Evolutionary conservation across 805 yeast genomes (phyloP), one percentile per base, ranked within the genome.

Genomic region (Saccharomycopsis vini): DNA sequence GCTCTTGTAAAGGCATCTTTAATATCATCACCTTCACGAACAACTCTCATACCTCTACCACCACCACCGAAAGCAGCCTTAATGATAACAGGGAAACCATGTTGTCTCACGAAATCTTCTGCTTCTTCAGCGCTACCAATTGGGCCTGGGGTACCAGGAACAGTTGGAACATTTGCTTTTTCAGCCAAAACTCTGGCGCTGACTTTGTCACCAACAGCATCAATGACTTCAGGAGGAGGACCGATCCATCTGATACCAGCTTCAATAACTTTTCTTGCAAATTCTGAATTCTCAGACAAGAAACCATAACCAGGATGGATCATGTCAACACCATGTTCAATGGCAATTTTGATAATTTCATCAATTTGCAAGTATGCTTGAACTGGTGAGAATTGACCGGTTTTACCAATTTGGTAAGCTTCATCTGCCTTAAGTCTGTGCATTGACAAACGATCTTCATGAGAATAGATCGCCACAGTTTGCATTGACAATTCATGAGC

Each of bases 11-110:
- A 90, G 30, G 97, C 97, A 62, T 90, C 97, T 37, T 62, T 81
- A 47, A 90, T 77, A 62, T 81, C 86, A 56, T 92, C 98, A 56
- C 96, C 97, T 65, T 90, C 96, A 59, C 94, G 74, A 36, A 90
- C 98, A 41, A 90, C 98, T 69, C 98, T 81, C 97, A 90, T 92
- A 75, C 98, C 98, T 68, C 97, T 80, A 61, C 98, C 98, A 73
- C 98, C 98, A 68, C 98, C 98, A 63, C 98, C 98, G 60, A 84
- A 92, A 31, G 98, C 98, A 38, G 98, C 98, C 68, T 90, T 90
- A 67, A 90, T 88, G 66, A 90, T 90, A 39, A 92, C 97, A 6
- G 98, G 98, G 67, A 63, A 89, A 26, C 98, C 98, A 63, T 90
- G 74, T 66, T 87, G 59, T 36, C 67, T 75, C 30, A 89, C 97